Evolutionary conservation across 108 stramenopile genomes (phyloP).

Genomic region (Discostella pseudostelligera): DNA sequence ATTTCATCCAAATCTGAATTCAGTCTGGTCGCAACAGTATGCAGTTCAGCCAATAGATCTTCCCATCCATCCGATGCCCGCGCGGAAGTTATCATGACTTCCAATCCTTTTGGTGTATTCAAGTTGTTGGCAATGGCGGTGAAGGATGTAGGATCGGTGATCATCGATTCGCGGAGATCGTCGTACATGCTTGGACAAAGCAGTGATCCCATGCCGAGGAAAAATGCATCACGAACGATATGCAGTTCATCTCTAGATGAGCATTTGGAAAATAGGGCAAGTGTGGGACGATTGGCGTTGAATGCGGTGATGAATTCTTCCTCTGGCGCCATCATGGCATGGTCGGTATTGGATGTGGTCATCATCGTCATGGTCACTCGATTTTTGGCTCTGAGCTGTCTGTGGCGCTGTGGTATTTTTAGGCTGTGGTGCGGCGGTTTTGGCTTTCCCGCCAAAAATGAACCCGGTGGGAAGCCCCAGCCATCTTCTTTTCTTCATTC

Average conservation of each 20-base stretch:
- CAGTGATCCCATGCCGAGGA: constrained; percentile 66
- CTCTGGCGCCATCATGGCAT: constrained; percentile 44
- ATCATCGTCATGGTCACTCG: no score
- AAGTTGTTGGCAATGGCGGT: constrained; percentile 31
- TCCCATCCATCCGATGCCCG: constrained; percentile 44
- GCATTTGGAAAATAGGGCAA: constrained; percentile 65
- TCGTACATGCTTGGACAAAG: constrained; percentile 75
- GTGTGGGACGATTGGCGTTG: constrained; percentile 55
- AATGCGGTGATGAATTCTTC: constrained; percentile 60
- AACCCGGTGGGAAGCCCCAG: no score
- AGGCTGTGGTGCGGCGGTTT: no score
- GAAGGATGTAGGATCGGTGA: constrained; percentile 40
- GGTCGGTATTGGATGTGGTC: not conserved
- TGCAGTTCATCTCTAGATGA: constrained; percentile 49
- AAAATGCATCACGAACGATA: constrained; percentile 59
- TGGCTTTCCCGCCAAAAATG: no score
- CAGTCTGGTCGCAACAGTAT: constrained; percentile 31
- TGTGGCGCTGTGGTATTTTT: no score
- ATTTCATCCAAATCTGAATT: constrained; percentile 55
- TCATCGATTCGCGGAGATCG: constrained; percentile 32
- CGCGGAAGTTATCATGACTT: constrained; percentile 45
- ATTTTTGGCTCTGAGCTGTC: no score
- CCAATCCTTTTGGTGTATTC: constrained; percentile 41
- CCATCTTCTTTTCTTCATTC: no score
- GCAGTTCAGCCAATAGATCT: constrained; percentile 36